Evolutionary conservation across 2,329 filamentous ascomycete species (phyloP).

Genomic region (Beauveria pseudobassiana): DNA sequence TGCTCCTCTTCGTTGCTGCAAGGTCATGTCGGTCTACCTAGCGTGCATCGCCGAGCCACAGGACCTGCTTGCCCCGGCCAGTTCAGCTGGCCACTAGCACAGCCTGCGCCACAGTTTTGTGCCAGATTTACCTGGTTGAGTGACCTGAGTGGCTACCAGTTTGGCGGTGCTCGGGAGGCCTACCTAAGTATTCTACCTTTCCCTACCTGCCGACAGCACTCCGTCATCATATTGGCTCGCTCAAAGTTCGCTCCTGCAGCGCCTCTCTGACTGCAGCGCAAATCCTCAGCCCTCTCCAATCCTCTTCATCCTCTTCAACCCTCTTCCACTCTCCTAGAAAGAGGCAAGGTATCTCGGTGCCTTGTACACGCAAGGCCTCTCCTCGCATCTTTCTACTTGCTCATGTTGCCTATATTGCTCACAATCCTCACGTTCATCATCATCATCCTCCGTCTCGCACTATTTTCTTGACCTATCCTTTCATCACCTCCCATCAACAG

Average conservation of each 20-base stretch:
- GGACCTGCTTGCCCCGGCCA: constrained; percentile 35
- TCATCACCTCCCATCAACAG: neutral
- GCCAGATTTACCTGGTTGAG: neutral
- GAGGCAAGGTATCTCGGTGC: too few relatives aligned
- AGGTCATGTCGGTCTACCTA: neutral
- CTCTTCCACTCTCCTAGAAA: too few relatives aligned
- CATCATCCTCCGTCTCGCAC: neutral
- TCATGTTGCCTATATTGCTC: too few relatives aligned
- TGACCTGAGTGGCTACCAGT: neutral
- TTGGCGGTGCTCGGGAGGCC: neutral
- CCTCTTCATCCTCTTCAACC: too few relatives aligned
- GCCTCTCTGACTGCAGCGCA: neutral
- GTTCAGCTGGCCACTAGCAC: constrained; percentile 43
- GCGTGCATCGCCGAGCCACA: constrained; percentile 4
- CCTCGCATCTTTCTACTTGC: too few relatives aligned
- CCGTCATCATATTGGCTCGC: neutral
- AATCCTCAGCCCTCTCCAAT: neutral
- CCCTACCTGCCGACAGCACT: neutral
- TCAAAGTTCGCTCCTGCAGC: neutral
- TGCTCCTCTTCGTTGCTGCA: neutral
- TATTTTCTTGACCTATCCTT: neutral
- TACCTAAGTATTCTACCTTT: neutral
- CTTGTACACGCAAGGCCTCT: too few relatives aligned
- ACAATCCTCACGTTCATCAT: neutral
- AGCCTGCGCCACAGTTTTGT: constrained; percentile 27